Percentiles rank a stretch among this genome's conserved stretches.
phyloP scores from a whole-genome alignment of 202 grass and related monocot genomes.

The Brachypodium distachyon region DNA sequence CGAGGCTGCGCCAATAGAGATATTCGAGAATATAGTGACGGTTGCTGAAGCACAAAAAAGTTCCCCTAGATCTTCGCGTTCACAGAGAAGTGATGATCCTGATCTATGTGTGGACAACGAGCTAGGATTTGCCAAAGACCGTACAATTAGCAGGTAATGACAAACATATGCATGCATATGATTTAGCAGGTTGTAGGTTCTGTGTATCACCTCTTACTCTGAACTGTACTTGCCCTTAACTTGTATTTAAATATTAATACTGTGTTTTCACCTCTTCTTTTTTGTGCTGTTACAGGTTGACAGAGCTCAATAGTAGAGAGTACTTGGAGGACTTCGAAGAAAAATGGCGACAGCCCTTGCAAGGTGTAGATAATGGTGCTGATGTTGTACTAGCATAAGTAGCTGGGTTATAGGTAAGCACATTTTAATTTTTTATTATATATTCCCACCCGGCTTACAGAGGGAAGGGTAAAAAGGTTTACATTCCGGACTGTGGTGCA shows the following conservation, averaged over 20 bases:
- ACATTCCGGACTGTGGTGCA: not conserved
- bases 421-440: not conserved
- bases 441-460: not conserved
- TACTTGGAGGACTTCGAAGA: constrained; percentile 75
- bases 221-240: not conserved
- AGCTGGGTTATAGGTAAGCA: not conserved
- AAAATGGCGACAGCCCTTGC: constrained; percentile 32
- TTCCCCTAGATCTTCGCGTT: constrained; percentile 78
- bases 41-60: constrained; percentile 59
- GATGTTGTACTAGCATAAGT: constrained; percentile 28
- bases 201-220: not conserved
- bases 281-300: constrained; percentile 45
- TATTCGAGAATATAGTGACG: constrained; percentile 70
- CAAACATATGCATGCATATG: not conserved
- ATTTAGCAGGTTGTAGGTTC: not conserved
- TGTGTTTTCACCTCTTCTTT: not conserved
- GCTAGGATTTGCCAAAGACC: constrained; percentile 88
- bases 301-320: constrained; percentile 88
- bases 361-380: constrained; percentile 23
- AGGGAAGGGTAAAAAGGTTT: not conserved
- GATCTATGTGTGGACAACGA: constrained; percentile 94
- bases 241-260: not conserved
- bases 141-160: constrained; percentile 82
- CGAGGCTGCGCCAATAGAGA: constrained; percentile 51
- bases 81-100: constrained; percentile 51